phyloP scores from a whole-genome alignment of 2,329 filamentous ascomycete genomes.

The Scedosporium apiospermum region DNA sequence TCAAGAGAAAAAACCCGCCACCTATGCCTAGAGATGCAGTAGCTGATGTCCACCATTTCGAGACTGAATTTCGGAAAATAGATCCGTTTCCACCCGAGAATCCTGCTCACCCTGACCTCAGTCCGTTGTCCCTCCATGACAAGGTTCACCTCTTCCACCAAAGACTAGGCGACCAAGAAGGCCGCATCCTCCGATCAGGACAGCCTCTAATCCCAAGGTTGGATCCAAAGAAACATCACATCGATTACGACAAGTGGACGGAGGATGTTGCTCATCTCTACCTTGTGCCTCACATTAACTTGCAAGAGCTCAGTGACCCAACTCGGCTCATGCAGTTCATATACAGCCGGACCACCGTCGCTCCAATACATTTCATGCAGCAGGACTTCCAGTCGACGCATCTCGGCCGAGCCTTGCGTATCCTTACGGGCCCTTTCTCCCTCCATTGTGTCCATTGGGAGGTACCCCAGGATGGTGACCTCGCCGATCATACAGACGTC shows the following conservation, averaged over 20 bases:
- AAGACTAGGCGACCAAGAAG: neutral
- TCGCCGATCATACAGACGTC: neutral
- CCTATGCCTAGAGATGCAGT: neutral
- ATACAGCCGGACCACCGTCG: neutral
- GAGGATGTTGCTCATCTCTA: neutral
- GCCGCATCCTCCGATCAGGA: neutral
- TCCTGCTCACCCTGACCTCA: neutral
- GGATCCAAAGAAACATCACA: neutral
- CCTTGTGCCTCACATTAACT: neutral
- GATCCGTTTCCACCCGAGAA: neutral
- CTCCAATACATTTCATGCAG: neutral
- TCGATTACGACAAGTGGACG: neutral
- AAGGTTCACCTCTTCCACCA: neutral
- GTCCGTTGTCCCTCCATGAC: neutral
- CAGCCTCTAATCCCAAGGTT: neutral
- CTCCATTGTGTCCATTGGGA: neutral
- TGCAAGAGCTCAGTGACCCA: neutral
- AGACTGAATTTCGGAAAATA: neutral
- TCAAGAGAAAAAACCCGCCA: neutral
- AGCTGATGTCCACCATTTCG: slow-evolving; percentile 1
- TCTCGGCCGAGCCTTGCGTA: neutral
- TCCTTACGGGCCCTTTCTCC: neutral
- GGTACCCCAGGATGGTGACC: neutral
- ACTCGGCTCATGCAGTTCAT: neutral
- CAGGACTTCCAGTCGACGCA: neutral